Percentiles rank a stretch among this genome's conserved stretches.
Evolutionary conservation across 2,329 filamentous ascomycete species (phyloP).

Genomic region (Colletotrichum magnum): DNA sequence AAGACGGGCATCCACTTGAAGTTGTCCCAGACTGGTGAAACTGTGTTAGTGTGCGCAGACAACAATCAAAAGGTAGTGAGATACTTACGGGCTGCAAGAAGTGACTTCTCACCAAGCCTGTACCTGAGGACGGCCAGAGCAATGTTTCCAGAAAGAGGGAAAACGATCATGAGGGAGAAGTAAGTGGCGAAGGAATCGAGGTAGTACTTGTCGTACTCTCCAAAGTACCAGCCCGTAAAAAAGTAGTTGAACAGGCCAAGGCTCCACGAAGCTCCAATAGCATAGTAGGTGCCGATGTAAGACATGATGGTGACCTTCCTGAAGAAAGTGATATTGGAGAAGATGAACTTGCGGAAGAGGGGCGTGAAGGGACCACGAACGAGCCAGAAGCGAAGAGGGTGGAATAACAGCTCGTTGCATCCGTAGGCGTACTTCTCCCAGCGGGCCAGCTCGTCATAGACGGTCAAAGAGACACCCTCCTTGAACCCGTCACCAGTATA

Average conservation of each 20-base stretch:
- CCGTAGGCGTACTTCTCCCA: constrained; percentile 84
- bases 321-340: constrained; percentile 72
- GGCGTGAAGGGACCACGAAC: constrained; percentile 74
- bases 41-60: constrained; percentile 24
- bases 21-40: constrained; percentile 62
- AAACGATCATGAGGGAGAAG: constrained; percentile 74
- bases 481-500: constrained; percentile 81
- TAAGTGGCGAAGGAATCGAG: constrained; percentile 76
- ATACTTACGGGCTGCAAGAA: constrained; percentile 54
- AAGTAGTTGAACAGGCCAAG: constrained; percentile 80
- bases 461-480: constrained; percentile 80
- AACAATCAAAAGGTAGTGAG: constrained; percentile 48
- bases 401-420: constrained; percentile 79
- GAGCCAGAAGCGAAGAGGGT: constrained; percentile 75
- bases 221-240: constrained; percentile 79
- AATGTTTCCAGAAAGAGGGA: constrained; percentile 73
- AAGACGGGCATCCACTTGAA: constrained; percentile 74
- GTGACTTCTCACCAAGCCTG: constrained; percentile 67
- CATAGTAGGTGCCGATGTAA: constrained; percentile 77
- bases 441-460: constrained; percentile 79
- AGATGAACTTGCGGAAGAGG: constrained; percentile 73
- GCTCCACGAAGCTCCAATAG: constrained; percentile 77
- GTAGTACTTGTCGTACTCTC: constrained; percentile 76
- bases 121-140: constrained; percentile 75
- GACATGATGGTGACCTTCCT: constrained; percentile 81